Conservation (phyloP, 1,139 yeast genomes). For the Pneumocystis sp. region DNA sequence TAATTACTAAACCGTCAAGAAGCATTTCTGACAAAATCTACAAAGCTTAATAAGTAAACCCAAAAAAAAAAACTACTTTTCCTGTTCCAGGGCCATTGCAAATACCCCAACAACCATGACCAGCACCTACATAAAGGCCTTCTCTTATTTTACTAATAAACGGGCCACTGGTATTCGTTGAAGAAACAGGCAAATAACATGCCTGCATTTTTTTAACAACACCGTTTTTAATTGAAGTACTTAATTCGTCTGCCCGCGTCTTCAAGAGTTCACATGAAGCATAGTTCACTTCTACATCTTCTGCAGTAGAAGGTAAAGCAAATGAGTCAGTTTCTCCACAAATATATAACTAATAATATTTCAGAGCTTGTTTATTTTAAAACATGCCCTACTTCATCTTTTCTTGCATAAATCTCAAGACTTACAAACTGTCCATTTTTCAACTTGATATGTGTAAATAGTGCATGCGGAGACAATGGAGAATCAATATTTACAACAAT, state of each 20-base stretch:
- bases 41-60: not conserved
- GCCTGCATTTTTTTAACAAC: conserved; percentile 77
- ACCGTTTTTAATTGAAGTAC: conserved; percentile 59
- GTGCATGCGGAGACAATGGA: conserved; percentile 75
- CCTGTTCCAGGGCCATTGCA: conserved; percentile 97
- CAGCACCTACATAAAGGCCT: conserved; percentile 67
- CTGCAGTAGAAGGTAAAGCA: conserved; percentile 85
- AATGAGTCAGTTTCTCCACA: conserved; percentile 97
- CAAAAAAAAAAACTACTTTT: conserved; percentile 24
- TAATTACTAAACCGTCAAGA: conserved; percentile 64
- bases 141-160: conserved; percentile 80
- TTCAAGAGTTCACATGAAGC: conserved; percentile 81
- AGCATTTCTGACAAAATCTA: conserved; percentile 66
- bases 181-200: conserved; percentile 86
- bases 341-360: conserved; percentile 35
- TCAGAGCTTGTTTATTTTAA: not conserved
- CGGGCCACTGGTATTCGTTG: conserved; percentile 82
- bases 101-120: conserved; percentile 98
- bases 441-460: conserved; percentile 75
- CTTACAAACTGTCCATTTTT: conserved; percentile 39
- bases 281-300: conserved; percentile 76
- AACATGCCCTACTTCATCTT: conserved; percentile 52
- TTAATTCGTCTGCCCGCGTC: conserved; percentile 63
- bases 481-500: conserved; percentile 71
- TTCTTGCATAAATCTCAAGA: conserved; percentile 90